phyloP scores from a whole-genome alignment of 148 eudicot species.

The Arctostaphylos glauca region DNA sequence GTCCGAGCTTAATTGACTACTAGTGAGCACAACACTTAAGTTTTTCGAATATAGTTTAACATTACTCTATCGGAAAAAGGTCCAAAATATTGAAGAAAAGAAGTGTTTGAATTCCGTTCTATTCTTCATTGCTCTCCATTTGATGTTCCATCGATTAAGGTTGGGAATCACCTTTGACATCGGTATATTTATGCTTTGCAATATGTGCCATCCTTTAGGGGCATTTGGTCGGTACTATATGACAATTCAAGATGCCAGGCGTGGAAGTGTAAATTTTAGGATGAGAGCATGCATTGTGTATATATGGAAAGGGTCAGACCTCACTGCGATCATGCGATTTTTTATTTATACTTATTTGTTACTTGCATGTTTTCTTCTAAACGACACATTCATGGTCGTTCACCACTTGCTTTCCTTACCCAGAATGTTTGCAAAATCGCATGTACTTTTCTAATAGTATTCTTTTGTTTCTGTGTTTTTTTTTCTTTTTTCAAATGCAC shows the following conservation, averaged over 20 bases:
- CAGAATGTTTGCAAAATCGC: background rate
- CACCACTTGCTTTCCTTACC: background rate
- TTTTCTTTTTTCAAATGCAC: background rate
- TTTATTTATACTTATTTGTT: background rate
- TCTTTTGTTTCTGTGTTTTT: too few species aligned
- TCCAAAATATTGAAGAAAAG: background rate
- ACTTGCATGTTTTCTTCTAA: background rate
- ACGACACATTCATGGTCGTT: background rate
- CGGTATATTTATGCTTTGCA: background rate
- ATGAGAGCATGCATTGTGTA: background rate
- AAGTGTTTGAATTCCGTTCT: background rate
- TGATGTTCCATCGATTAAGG: background rate
- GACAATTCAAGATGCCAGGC: background rate
- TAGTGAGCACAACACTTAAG: background rate
- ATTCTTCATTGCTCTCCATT: background rate
- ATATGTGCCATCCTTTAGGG: background rate
- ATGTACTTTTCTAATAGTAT: conserved; percentile 2
- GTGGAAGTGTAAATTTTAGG: background rate
- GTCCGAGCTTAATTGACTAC: background rate
- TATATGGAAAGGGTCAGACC: background rate
- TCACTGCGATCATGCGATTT: background rate
- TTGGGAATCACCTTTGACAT: background rate
- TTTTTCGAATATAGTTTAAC: background rate
- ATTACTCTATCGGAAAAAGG: background rate
- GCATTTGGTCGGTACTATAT: background rate